Evolutionary conservation across 805 yeast species (phyloP), one percentile per base, ranked within the genome.

Genomic region (Barnettozyma populi): DNA sequence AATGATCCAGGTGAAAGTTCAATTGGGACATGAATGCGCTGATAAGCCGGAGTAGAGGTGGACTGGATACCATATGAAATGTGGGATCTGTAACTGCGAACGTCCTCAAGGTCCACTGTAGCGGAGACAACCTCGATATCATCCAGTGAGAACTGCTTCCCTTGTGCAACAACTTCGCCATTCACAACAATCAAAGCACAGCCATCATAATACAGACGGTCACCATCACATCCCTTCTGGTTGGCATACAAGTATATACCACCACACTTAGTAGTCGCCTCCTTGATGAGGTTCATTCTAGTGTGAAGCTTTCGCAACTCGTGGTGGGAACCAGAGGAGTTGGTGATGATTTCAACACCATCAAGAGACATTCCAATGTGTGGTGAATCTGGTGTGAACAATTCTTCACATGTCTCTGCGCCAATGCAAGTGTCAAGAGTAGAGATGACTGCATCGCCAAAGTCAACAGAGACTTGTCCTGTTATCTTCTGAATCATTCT

Each of bases 201-300:
- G 0, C 99, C 99, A 65, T 94, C 99, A 62, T 94, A 94, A 67
- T 94, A 94, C 39, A 94, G 69, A 49, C 99, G 75, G 63, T 95
- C 99, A 57, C 99, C 99, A 64, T 94, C 99, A 65, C 99, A 94
- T 2, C 99, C 99, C 55, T 86, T 82, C 68, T 95, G 99, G 67
- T 94, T 94, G 16, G 98, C 79, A 59, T 94, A 94, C 43, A 94
- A 70, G 59, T 94, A 94, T 24, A 94, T 80, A 32, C 99, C 99
- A 45, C 99, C 99, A 63, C 97, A 90, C 67, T 94, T 90, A 46
- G 88, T 78, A 2, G 98, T 90, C 2, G 99, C 98, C 62, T 88
- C 96, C 14, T 82, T 78, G 56, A 94, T 94, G 61, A 94, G 74
- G 48, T 84, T 78, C 71, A 94, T 72, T 59, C 99, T 78, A 7